These are phyloP conservation scores for Monilinia laxa DNA, from an alignment of 2,329 filamentous ascomycete genomes.

Conservation along the genomic window DNA sequence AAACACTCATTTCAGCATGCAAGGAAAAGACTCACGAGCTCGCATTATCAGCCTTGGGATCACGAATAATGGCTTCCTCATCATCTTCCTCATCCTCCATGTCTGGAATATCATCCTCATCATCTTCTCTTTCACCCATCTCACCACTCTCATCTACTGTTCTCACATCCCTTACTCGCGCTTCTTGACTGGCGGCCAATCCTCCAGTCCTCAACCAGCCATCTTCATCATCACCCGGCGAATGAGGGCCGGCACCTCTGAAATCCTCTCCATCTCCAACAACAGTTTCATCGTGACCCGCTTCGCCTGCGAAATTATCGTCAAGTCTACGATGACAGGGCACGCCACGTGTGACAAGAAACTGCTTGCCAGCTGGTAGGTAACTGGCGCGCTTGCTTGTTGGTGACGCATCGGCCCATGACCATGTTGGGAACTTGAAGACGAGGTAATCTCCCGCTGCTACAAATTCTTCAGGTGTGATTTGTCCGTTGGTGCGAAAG, in stretches of 20 bases:
- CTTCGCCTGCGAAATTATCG: conserved; percentile 88
- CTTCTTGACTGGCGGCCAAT: conserved; percentile 70
- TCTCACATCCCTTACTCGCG: conserved; percentile 75
- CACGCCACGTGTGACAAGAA: conserved; percentile 88
- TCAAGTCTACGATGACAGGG: conserved; percentile 90
- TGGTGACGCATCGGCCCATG: conserved; percentile 88
- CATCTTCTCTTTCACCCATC: conserved; percentile 70
- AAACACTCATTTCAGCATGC: background rate
- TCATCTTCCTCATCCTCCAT: conserved; percentile 97
- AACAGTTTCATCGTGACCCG: conserved; percentile 80
- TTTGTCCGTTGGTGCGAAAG: conserved; percentile 90
- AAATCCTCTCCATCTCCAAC: conserved; percentile 76
- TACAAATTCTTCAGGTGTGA: conserved; percentile 96
- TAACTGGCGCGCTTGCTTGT: conserved; percentile 74
- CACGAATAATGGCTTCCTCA: conserved; percentile 92
- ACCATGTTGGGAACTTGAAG: conserved; percentile 99
- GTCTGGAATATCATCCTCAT: conserved; percentile 85
- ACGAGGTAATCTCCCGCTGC: conserved; percentile 95
- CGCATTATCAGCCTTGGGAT: conserved; percentile 48
- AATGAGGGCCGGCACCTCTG: conserved; percentile 47
- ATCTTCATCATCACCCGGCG: conserved; percentile 66
- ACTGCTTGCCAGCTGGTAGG: conserved; percentile 89
- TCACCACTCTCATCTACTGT: conserved; percentile 90
- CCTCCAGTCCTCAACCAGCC: conserved; percentile 91
- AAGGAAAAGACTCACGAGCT: conserved; percentile 35